Base-by-base conservation (phyloP, 116 monocot genomes). In the Zostera marina region DNA sequence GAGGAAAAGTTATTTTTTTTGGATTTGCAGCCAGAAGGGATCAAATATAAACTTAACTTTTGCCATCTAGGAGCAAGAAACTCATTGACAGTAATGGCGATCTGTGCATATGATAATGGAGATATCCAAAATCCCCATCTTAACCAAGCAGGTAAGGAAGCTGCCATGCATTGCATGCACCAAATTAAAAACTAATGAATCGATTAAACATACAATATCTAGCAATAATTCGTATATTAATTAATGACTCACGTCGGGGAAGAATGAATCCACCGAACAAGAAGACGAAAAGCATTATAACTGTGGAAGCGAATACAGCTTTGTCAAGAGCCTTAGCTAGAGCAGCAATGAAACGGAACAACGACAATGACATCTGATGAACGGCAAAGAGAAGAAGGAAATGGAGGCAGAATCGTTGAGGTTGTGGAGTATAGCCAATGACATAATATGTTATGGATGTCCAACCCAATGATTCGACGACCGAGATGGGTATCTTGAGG, bases 71-170 rank as follows among this genome's bases (percentile, higher is more conserved):
- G 70, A 48, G 88, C 81, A 54, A 66, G 77, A 52, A 93, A 87
- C 60, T 93, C 92, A 74, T 93, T 93, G 44, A 68, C 58, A 61
- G 79, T 51, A n/a, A 93, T 11, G 22, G 73, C 88, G 22, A 88
- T 88, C 57, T 93, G 77, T 39, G 70, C 64, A 64, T 93, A 93
- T 51, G 88, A 63, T 53, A 84, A 25, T 61, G 93, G 93, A 16
- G 88, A 93, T 62, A 72, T 7, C 93, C 93, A 88, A 63, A 88
- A 93, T 66, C 67, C 84, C 93, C 93, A 93, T 40, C 55, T 69
- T 26, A 88, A 66, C 93, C 93, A 93, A 51, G n/a, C 48, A 20
- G 88, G 88, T 25, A 88, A 61, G 44, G 76, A 79, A 17, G 60
- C 93, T 93, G 72, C 54, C 67, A 45, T 9, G 21, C n/a, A n/a